Evolutionary conservation across 371 early-diverging fungal species (phyloP), one percentile per base, ranked within the genome.

Genomic region (Mortierella sp.): DNA sequence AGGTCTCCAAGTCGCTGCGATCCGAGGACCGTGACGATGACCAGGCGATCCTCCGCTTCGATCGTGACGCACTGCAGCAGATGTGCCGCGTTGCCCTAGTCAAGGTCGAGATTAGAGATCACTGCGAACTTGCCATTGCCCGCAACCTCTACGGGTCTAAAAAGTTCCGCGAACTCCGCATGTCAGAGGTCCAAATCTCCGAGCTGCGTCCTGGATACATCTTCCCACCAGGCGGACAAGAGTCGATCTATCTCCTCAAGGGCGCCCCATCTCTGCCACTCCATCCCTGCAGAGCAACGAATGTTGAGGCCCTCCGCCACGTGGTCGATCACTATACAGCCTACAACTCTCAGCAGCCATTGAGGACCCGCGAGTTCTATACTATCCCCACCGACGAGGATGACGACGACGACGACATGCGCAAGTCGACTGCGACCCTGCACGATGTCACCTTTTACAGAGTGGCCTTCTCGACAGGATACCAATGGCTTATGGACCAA

Each of bases 221-320:
- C 51, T 86, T 86, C 37, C 86, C 86, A 3, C 86, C 86, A 9
- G 86, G 86, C 28, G 86, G 86, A 3, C 82, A 86, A 61, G 86
- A 86, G 31, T 86, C 86, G 19, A 86, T 86, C 72, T 86, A 86
- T 59, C 77, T 86, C 43, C 73, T 86, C 57, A 86, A 86, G 57
- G 86, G 86, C 8, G 86, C 86, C 3, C 86, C 86, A 9, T 86
- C 86, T 1, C 37, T 86, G 44, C 86, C 86, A 16, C 78, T 86
- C 34, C 86, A 86, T 44, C 86, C 82, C 3, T 86, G 77, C 54
- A 78, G 86, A 71, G 86, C 86, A 24, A 81, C 86, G 28, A 86
- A 86, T 64, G 86, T 86, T n/a, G 86, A 86, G 34, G 86, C 86
- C 19, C 67, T 86, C 72, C 81, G 86, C 31, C 86, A 86, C 31